Base-by-base conservation (phyloP, 2,329 filamentous ascomycete species). In the Xylariaceae sp. region DNA sequence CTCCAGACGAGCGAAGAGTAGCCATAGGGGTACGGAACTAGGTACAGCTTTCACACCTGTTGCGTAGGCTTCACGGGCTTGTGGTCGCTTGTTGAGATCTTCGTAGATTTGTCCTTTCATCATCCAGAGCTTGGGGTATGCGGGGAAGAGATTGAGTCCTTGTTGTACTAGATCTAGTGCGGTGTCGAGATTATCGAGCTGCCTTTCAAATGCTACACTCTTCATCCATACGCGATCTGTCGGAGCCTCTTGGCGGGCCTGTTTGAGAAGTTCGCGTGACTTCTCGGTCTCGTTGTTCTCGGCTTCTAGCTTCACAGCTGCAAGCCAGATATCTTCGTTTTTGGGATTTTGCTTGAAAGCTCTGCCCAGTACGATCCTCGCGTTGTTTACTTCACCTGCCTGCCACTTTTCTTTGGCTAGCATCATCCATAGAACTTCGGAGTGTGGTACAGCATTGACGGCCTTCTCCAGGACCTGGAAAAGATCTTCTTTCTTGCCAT, bases 51-150 rank as follows among this genome's bases (percentile, higher is more conserved):
- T 88, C 39, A 93, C 95, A 34, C 94, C 94, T 5, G 89, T 87
- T 53, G 83, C 84, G 71, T 94, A 97, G 0, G 93, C 91, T 69
- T 97, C 91, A 43, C 94, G 84, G 3, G 94, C 94, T 70, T 94
- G 89, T 0, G 88, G 86, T 13, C 88, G 74, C 73, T 90, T 91
- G 62, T 82, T 86, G 43, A 91, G 80, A 41, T 86, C 81, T 66
- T 97, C 89, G 76, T 99, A 99, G 57, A 97, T 94, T 68, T 99
- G 94, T 0, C 95, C 94, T 73, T 99, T 99, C 76, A 96, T 89
- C 89, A 97, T 97, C 87, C 93, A 97, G 19, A 99, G 79, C 72
- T 97, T 97, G 47, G 90, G 81, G 12, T 88, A 84, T 42, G 85
- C 82, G 1, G 94, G 93, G 74, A 96, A 99, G 10, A 90, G 80